Evolutionary conservation across 768 basidiomycete species (phyloP).

Genomic region (Russula earlei): DNA sequence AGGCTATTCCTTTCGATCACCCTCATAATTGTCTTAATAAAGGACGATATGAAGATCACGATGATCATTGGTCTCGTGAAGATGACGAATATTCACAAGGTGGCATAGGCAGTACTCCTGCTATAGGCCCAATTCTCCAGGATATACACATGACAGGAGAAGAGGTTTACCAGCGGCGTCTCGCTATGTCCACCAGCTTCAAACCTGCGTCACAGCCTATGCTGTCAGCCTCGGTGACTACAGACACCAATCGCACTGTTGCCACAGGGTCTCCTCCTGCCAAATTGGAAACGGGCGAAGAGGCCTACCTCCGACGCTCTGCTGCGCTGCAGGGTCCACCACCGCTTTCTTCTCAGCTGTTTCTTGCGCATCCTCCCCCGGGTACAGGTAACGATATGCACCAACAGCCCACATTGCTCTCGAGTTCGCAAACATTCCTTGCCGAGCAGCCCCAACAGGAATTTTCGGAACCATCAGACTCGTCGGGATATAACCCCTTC

Average conservation of each 20-base stretch:
- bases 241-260: neutral
- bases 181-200: conserved; percentile 49
- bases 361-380: conserved; percentile 11
- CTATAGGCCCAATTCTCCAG: conserved; percentile 26
- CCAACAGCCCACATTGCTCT: conserved; percentile 22
- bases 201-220: conserved; percentile 11
- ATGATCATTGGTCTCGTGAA: conserved; percentile 43
- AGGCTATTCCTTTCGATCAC: neutral
- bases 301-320: conserved; percentile 12
- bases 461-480: conserved; percentile 32
- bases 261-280: neutral
- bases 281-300: conserved; percentile 7
- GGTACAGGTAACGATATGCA: conserved; percentile 26
- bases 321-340: conserved; percentile 1
- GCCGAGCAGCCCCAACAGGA: conserved; percentile 7
- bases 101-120: conserved; percentile 22
- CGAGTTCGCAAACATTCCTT: conserved; percentile 23
- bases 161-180: conserved; percentile 66
- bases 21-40: conserved; percentile 11
- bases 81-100: conserved; percentile 38
- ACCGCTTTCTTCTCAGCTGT: neutral
- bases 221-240: neutral
- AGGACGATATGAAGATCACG: conserved; percentile 37
- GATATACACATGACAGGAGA: conserved; percentile 56
- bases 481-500: conserved; percentile 61